Evolutionary conservation across 257 asterid species (phyloP).

Genomic region (Solanum chilense): DNA sequence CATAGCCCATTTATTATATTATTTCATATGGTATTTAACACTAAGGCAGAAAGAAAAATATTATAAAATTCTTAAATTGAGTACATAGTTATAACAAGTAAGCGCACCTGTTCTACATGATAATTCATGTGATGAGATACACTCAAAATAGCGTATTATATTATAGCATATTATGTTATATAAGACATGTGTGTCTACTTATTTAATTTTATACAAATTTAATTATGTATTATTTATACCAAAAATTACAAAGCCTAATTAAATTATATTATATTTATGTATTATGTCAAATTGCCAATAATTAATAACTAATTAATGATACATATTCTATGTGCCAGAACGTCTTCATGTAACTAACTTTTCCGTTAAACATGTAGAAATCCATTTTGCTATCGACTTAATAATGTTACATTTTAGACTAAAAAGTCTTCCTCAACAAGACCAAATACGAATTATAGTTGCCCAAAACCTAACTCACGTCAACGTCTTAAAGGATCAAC

Average conservation of each 20-base stretch:
- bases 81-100: too few relatives aligned
- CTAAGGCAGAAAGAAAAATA: too few relatives aligned
- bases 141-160: too few relatives aligned
- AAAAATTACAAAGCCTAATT: too few relatives aligned
- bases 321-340: neutral
- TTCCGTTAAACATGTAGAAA: neutral
- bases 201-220: too few relatives aligned
- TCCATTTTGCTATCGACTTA: neutral
- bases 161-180: too few relatives aligned
- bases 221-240: accelerated
- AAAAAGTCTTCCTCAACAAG: neutral
- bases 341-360: neutral
- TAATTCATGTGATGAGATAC: neutral
- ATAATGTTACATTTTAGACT: neutral
- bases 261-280: neutral
- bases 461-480: neutral
- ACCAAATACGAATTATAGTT: neutral
- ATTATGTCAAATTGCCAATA: too few relatives aligned
- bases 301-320: neutral
- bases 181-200: accelerated
- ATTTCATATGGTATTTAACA: too few relatives aligned
- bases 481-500: neutral
- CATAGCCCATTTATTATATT: too few relatives aligned
- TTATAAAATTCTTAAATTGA: too few relatives aligned
- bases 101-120: too few relatives aligned